Conservation (phyloP, 805 yeast species). For the Yamadazyma kitorensis region DNA sequence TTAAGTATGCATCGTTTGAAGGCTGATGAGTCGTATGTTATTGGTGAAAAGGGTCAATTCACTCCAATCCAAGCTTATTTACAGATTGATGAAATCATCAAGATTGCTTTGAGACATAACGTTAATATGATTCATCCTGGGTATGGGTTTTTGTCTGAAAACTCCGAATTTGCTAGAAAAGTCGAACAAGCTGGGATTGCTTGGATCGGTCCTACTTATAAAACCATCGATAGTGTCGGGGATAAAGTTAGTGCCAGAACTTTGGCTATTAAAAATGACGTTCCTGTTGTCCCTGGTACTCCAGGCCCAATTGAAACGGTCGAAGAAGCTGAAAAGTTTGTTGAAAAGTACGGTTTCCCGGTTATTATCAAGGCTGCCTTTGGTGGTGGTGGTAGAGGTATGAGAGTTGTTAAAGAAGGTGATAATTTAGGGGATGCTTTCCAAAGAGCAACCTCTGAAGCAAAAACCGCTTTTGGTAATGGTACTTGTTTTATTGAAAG, state of each 20-base stretch:
- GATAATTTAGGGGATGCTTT: slow-evolving; percentile 91
- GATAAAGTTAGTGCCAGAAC: slow-evolving; percentile 94
- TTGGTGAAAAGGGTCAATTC: slow-evolving; percentile 84
- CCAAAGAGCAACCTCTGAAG: slow-evolving; percentile 90
- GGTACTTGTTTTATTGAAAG: slow-evolving; percentile 98
- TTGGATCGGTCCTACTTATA: slow-evolving; percentile 92
- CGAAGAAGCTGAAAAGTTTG: slow-evolving; percentile 77
- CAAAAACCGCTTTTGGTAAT: slow-evolving; percentile 93
- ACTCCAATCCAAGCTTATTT: slow-evolving; percentile 96
- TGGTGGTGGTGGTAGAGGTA: slow-evolving; percentile 99
- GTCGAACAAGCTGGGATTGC: slow-evolving; percentile 88
- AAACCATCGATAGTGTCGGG: slow-evolving; percentile 91
- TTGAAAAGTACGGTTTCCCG: slow-evolving; percentile 83
- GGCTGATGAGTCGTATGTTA: slow-evolving; percentile 90
- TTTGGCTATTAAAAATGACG: slow-evolving; percentile 76
- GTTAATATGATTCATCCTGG: slow-evolving; percentile 93
- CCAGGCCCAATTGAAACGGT: slow-evolving; percentile 90
- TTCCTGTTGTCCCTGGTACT: slow-evolving; percentile 96
- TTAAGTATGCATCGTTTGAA: slow-evolving; percentile 92
- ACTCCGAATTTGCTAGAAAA: slow-evolving; percentile 88
- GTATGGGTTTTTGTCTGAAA: slow-evolving; percentile 62
- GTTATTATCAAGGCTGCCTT: slow-evolving; percentile 98
- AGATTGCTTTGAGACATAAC: slow-evolving; percentile 51
- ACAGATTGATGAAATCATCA: slow-evolving; percentile 90
- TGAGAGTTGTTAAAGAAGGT: slow-evolving; percentile 98